A percentile compares a stretch with the other conserved stretches of the same genome.
Evolutionary conservation across 208 protist genomes (phyloP).

Genomic region (Trichomonas tenax): DNA sequence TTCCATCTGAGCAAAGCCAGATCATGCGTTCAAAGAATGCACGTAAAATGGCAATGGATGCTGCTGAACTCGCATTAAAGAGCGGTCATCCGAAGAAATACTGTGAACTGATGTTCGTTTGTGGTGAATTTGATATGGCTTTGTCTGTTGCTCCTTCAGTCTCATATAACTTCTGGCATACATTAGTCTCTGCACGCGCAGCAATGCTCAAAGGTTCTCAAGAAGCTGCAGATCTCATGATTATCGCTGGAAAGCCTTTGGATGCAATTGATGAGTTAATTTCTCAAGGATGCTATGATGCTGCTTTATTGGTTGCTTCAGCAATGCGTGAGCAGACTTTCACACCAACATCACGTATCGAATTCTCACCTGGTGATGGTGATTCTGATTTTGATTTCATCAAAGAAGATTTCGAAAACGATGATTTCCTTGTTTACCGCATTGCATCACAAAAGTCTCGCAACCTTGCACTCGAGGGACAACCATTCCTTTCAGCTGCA

Average conservation of each 20-base stretch:
- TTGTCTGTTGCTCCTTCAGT: background rate
- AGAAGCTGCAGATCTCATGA: background rate
- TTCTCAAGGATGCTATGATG: background rate
- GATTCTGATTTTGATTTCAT: background rate
- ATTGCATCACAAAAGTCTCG: background rate
- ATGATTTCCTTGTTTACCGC: background rate
- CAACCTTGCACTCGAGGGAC: background rate
- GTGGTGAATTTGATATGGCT: background rate
- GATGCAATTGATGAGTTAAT: background rate
- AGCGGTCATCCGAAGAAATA: background rate
- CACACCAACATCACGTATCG: background rate
- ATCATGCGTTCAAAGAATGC: background rate
- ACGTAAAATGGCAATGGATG: background rate
- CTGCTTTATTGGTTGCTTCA: background rate
- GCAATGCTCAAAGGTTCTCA: background rate
- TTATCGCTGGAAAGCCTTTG: background rate
- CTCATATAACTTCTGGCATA: background rate
- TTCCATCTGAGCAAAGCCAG: background rate
- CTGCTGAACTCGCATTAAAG: background rate
- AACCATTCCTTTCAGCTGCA: background rate
- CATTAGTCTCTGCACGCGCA: background rate
- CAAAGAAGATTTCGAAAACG: background rate
- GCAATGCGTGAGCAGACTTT: background rate
- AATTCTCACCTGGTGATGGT: background rate
- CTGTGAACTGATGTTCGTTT: background rate